phyloP scores from a whole-genome alignment of 345 rosid species.

The Anacardium occidentale region DNA sequence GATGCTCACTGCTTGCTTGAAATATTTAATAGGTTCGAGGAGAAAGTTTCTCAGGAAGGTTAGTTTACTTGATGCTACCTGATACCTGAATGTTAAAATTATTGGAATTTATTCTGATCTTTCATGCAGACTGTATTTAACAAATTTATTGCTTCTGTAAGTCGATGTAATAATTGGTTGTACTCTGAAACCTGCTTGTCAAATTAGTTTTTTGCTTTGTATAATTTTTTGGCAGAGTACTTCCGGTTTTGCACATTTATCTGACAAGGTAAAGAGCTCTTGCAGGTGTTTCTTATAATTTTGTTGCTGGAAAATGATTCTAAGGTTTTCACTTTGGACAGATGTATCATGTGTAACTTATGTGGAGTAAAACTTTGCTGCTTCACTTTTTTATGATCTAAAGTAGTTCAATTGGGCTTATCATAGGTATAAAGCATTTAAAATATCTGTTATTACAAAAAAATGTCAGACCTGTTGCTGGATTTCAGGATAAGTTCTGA shows the following conservation, averaged over 20 bases:
- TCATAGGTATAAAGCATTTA: background rate
- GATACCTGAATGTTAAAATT: background rate
- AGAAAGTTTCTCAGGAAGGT: slow-evolving; percentile 57
- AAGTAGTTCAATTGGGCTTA: background rate
- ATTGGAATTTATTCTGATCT: background rate
- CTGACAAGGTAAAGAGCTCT: background rate
- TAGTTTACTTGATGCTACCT: slow-evolving; percentile 22
- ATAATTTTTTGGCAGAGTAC: background rate
- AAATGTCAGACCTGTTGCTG: background rate
- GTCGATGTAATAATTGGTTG: background rate
- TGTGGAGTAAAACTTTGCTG: background rate
- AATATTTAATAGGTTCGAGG: slow-evolving; percentile 54
- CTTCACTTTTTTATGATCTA: background rate
- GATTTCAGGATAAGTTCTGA: background rate
- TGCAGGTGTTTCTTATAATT: background rate
- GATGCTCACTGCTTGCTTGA: slow-evolving; percentile 91
- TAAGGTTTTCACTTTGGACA: background rate
- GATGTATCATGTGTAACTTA: background rate
- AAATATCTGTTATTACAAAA: background rate
- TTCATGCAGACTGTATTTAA: background rate
- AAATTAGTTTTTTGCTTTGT: background rate
- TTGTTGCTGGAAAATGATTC: background rate
- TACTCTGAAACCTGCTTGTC: background rate
- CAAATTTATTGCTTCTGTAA: background rate
- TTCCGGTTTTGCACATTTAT: background rate